Percentiles rank a stretch among this genome's conserved stretches.
These are phyloP conservation scores for Cryptococcus jaspeensis DNA, from an alignment of 1,284 basidiomycete genomes.

Conservation along the genomic window DNA sequence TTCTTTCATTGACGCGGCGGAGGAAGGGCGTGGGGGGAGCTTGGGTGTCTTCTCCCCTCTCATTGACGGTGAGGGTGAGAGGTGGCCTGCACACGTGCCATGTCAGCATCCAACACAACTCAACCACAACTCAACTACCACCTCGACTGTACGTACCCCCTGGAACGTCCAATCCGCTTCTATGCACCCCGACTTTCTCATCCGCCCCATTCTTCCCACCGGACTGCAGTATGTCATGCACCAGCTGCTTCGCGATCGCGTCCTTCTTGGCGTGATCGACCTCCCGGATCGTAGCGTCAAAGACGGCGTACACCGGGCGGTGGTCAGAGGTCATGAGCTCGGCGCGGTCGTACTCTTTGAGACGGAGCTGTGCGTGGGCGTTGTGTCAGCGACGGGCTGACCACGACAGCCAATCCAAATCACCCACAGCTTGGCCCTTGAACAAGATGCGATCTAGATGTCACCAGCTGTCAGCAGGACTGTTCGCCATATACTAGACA, in stretches of 20 bases:
- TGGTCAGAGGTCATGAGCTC: slow-evolving; percentile 90
- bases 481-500: too few species aligned
- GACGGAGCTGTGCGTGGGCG: slow-evolving; percentile 16
- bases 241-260: slow-evolving; percentile 63
- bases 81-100: too few species aligned
- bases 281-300: slow-evolving; percentile 71
- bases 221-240: slow-evolving; percentile 15
- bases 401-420: background rate
- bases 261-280: slow-evolving; percentile 74
- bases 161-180: slow-evolving; percentile 23
- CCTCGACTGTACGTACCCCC: slow-evolving; percentile 18
- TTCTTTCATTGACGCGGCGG: slow-evolving; percentile 15
- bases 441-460: slow-evolving; percentile 82
- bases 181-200: slow-evolving; percentile 19
- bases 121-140: slow-evolving; percentile 3
- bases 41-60: slow-evolving; percentile 4
- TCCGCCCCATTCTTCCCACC: slow-evolving; percentile 8
- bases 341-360: slow-evolving; percentile 58
- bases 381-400: background rate
- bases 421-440: slow-evolving; percentile 66
- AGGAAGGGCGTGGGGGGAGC: slow-evolving; percentile 16
- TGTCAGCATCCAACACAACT: too few species aligned
- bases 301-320: slow-evolving; percentile 85
- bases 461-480: slow-evolving; percentile 1
- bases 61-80: slow-evolving; percentile 1